Conservation (phyloP, 345 rosid genomes). For the Eucalyptus sp. region DNA sequence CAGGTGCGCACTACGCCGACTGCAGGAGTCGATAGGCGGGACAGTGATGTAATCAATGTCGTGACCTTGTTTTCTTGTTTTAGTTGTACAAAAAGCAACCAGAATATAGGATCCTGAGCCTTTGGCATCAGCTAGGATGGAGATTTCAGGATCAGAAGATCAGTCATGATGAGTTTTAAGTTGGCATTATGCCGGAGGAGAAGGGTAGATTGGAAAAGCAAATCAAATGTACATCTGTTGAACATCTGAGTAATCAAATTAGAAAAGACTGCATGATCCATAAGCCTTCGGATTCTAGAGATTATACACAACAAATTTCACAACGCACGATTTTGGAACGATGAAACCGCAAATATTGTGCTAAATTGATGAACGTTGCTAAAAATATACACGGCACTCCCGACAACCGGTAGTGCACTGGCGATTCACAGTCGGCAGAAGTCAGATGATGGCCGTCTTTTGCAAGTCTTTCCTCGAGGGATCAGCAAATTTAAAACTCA, state of each 20-base stretch:
- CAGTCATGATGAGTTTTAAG: neutral
- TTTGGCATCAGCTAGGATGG: neutral
- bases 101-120: neutral
- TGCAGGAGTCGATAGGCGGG: neutral
- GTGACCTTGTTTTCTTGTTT: neutral
- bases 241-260: neutral
- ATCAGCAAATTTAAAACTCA: neutral
- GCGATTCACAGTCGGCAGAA: neutral
- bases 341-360: neutral
- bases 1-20: neutral
- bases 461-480: neutral
- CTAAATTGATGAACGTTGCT: neutral
- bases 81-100: neutral
- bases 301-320: neutral
- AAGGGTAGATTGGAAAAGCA: neutral
- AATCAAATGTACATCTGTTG: neutral
- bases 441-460: neutral
- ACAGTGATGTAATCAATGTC: neutral
- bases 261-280: neutral
- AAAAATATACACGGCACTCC: neutral
- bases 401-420: neutral
- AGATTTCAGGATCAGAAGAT: neutral
- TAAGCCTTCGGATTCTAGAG: neutral
- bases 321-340: neutral
- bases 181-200: neutral